Conservation (phyloP, 148 eudicot species). For the Euryodendron excelsum region DNA sequence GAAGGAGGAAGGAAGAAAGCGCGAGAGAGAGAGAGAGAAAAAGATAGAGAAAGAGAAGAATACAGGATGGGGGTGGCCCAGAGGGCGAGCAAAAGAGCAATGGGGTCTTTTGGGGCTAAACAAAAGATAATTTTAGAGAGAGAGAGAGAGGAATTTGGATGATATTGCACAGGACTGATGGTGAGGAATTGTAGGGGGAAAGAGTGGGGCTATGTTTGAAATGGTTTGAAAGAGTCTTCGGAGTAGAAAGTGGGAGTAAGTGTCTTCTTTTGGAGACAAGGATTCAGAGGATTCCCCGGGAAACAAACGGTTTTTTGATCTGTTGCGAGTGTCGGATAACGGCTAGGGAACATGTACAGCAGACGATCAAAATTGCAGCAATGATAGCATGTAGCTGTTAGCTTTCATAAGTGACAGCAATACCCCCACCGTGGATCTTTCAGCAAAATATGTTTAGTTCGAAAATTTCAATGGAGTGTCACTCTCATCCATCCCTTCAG, state of each 20-base stretch:
- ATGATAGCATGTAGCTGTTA: too few species aligned
- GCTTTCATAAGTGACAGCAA: too few species aligned
- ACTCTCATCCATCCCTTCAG: too few species aligned
- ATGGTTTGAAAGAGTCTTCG: constrained; percentile 7
- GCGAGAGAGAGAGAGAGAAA: too few species aligned
- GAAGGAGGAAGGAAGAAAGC: too few species aligned
- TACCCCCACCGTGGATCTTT: too few species aligned
- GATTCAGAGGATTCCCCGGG: constrained; percentile 47
- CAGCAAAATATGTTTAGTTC: too few species aligned
- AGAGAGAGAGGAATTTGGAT: neutral
- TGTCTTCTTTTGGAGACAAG: neutral
- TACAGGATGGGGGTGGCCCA: neutral
- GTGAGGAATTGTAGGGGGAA: constrained; percentile 46
- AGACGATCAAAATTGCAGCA: too few species aligned
- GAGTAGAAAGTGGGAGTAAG: neutral
- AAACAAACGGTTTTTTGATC: constrained; percentile 10
- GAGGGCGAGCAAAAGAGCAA: constrained; percentile 11
- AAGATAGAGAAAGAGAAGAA: too few species aligned
- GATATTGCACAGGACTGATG: constrained; percentile 26
- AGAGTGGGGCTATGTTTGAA: neutral
- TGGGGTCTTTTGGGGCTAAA: neutral
- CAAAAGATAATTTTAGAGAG: neutral
- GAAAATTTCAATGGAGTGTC: too few species aligned
- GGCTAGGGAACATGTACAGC: too few species aligned
- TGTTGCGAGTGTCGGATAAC: neutral